Base-by-base conservation (phyloP, 2,329 filamentous ascomycete genomes). In the Helotiales sp. region DNA sequence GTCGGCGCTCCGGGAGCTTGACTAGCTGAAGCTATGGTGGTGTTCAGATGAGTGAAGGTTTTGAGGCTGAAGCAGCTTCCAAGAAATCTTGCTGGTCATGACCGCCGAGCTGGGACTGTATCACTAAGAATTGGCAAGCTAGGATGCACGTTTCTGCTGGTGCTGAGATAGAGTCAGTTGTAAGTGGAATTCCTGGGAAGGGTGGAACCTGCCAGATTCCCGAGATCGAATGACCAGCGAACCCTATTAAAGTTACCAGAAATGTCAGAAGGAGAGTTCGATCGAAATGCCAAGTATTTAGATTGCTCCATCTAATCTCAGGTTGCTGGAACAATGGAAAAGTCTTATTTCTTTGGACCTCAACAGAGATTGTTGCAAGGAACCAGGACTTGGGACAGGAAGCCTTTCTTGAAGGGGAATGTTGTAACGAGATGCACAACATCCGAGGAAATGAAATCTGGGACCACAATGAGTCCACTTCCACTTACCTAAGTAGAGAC, bases 351-450 rank as follows among this genome's bases (percentile, higher is more conserved):
- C n/a, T 28, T 30, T 30, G 30, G 24, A 45, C 20, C 40, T 45
- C 17, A 34, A 24, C 17, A 37, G 7, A 57, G 32, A 37, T 10
- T 57, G 15, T 57, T 57, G 30, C 54, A 58, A 24, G 22, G 11
- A 11, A 26, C 50, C 28, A 40, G 30, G n/a, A 8, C 32, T 34
- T 26, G 24, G 37, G 34, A 40, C 7, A 28, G 34, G 32, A 59
- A 37, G 7, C 20, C 13, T 7, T 28, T 40, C 34, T 59, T 43
- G 6, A 59, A 24, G 22, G 8, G 15, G 34, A 15, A 28, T 59
- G 32, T n/a, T 59, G 13, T 59, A 34, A 59, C 20, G 52, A 57
- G 32, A 43, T 59, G 55, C 55, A 59, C 34, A 59, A 59, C 22
- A 59, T 59, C 55, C 17, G 32, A 59, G 22, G 8, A 26, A 40